Evolutionary conservation across 257 asterid genomes (phyloP).

Genomic region (Osmanthus fragrans): DNA sequence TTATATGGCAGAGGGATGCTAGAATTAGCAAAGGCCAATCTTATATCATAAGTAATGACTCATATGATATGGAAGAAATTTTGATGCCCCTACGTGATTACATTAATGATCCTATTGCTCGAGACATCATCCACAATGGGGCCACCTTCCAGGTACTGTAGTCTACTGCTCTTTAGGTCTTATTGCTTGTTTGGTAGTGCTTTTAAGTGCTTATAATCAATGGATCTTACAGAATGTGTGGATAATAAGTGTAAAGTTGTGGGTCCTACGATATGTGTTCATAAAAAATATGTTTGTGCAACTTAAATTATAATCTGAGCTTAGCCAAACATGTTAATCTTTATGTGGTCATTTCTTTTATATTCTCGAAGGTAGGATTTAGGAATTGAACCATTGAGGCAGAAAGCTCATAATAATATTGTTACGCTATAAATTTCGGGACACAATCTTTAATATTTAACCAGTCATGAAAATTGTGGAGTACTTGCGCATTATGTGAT

Average conservation of each 20-base stretch:
- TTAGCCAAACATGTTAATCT: not conserved
- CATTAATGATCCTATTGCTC: constrained; percentile 77
- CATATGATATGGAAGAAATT: constrained; percentile 69
- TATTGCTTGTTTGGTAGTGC: not conserved
- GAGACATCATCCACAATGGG: constrained; percentile 87
- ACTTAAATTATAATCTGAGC: not conserved
- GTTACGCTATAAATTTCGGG: not conserved
- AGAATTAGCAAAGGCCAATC: constrained; percentile 54
- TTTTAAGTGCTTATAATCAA: not conserved
- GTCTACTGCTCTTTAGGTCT: constrained; percentile 10
- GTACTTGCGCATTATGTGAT: not conserved
- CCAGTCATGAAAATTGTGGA: not conserved
- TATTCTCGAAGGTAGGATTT: constrained; percentile 15
- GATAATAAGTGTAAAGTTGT: not conserved
- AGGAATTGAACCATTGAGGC: constrained; percentile 1
- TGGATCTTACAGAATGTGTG: not conserved
- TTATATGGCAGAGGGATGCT: constrained; percentile 71
- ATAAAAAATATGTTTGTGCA: not conserved
- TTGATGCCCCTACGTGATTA: constrained; percentile 85
- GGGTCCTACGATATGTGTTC: not conserved
- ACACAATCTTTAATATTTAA: not conserved
- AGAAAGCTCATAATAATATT: not conserved
- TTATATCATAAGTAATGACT: constrained; percentile 39
- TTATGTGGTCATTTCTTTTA: not conserved
- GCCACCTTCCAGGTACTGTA: constrained; percentile 91